These are phyloP conservation scores for Laetiporus sulphureus DNA, from an alignment of 1,284 basidiomycete genomes.

Conservation along the genomic window DNA sequence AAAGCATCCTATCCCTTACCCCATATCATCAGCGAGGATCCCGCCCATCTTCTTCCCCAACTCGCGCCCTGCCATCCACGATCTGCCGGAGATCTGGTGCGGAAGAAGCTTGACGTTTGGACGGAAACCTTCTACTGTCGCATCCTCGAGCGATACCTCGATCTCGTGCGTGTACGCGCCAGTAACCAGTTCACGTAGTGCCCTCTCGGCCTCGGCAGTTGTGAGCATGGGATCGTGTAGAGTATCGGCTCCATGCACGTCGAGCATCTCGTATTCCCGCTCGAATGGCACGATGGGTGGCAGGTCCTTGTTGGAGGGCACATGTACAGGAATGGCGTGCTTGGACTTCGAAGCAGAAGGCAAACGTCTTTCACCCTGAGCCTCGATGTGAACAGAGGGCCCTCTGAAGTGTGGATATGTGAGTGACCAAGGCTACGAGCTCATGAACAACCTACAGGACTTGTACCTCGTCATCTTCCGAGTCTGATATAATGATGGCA, in stretches of 20 bases:
- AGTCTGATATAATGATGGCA: conserved; percentile 20
- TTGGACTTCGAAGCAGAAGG: background rate
- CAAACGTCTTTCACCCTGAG: background rate
- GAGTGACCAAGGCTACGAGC: background rate
- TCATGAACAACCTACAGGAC: conserved; percentile 5
- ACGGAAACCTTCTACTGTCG: conserved; percentile 67
- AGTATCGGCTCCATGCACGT: conserved; percentile 25
- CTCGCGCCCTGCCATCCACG: conserved; percentile 88
- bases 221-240: conserved; percentile 33
- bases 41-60: conserved; percentile 75
- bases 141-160: conserved; percentile 57
- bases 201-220: conserved; percentile 55
- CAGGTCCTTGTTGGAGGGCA: conserved; percentile 16
- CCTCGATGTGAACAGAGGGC: background rate
- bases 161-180: conserved; percentile 30
- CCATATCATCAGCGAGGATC: conserved; percentile 91
- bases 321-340: conserved; percentile 6
- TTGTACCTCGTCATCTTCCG: conserved; percentile 17
- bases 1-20: conserved; percentile 46
- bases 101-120: conserved; percentile 69
- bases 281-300: conserved; percentile 5
- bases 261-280: conserved; percentile 23
- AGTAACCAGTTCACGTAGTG: conserved; percentile 52
- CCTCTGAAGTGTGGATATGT: too few relatives aligned
- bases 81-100: conserved; percentile 81